Evolutionary conservation across 78 protist genomes (phyloP).

Genomic region (Acrasis kona): DNA sequence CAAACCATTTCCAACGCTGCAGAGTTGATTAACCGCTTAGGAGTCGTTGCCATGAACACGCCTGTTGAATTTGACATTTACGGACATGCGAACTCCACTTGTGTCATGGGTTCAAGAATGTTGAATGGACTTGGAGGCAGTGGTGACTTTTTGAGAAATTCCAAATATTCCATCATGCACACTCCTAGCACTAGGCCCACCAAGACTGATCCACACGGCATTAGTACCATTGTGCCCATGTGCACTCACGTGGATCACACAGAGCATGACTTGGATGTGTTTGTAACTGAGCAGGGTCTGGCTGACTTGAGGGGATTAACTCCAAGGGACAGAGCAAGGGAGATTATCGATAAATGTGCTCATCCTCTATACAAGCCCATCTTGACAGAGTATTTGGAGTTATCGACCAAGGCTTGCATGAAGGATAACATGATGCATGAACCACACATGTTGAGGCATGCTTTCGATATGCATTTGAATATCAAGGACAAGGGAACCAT

Average conservation of each 20-base stretch:
- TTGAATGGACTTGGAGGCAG: conserved; percentile 65
- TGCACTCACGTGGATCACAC: conserved; percentile 17
- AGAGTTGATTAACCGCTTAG: conserved; percentile 45
- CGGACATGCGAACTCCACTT: conserved; percentile 57
- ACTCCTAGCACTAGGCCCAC: conserved; percentile 55
- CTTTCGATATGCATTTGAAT: background rate
- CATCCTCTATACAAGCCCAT: conserved; percentile 3
- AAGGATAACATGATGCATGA: background rate
- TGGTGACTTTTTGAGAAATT: conserved; percentile 58
- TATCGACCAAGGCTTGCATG: background rate
- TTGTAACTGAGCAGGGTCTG: conserved; percentile 17
- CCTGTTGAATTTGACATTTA: conserved; percentile 65
- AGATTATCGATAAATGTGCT: conserved; percentile 22
- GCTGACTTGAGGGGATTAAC: conserved; percentile 16
- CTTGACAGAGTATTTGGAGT: background rate
- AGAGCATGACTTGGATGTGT: conserved; percentile 11
- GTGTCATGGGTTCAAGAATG: conserved; percentile 49
- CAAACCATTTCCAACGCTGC: conserved; percentile 52
- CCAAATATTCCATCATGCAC: conserved; percentile 47
- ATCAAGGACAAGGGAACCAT: background rate
- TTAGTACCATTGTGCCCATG: conserved; percentile 23
- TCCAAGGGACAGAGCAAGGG: conserved; percentile 12
- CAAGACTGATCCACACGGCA: conserved; percentile 8
- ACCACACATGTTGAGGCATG: background rate
- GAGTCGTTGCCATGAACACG: conserved; percentile 59